Evolutionary conservation across 2,329 filamentous ascomycete species (phyloP).

Genomic region (Microdochium nivale): DNA sequence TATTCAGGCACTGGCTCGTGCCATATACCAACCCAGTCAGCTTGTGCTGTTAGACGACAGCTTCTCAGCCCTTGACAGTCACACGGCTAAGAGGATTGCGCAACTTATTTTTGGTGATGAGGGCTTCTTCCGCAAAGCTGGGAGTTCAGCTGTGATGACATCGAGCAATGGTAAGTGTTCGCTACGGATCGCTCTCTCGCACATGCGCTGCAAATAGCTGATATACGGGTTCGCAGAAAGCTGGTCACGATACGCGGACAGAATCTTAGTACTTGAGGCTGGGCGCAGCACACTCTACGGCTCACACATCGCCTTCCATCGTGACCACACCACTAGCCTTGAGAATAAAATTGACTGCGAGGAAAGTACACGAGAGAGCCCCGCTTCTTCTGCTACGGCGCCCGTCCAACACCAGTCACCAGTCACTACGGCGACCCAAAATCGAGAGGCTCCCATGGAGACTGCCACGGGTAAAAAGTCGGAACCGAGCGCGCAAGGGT

Average conservation of each 20-base stretch:
- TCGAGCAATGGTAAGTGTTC: constrained; percentile 29
- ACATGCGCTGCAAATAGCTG: too few relatives aligned
- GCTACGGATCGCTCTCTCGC: too few relatives aligned
- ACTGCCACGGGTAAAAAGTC: too few relatives aligned
- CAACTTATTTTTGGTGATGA: constrained; percentile 26
- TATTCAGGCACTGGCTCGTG: constrained; percentile 35
- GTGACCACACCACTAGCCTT: too few relatives aligned
- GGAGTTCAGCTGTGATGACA: constrained; percentile 31
- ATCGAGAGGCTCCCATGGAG: too few relatives aligned
- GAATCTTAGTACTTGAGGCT: constrained; percentile 24
- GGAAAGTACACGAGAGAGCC: too few relatives aligned
- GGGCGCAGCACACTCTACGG: constrained; percentile 20
- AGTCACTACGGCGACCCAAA: too few relatives aligned
- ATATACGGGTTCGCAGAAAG: too few relatives aligned
- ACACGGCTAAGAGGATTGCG: constrained; percentile 33
- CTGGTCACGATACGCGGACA: constrained; percentile 23
- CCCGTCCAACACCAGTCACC: too few relatives aligned
- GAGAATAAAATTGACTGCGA: too few relatives aligned
- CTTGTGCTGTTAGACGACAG: constrained; percentile 37
- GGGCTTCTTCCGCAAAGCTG: constrained; percentile 29
- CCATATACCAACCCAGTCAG: constrained; percentile 29
- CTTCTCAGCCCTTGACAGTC: constrained; percentile 33
- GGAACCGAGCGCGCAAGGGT: too few relatives aligned
- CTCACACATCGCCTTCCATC: neutral
- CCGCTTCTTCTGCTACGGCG: too few relatives aligned